Evolutionary conservation across 768 basidiomycete species (phyloP).

Genomic region (Suillus bovinus): DNA sequence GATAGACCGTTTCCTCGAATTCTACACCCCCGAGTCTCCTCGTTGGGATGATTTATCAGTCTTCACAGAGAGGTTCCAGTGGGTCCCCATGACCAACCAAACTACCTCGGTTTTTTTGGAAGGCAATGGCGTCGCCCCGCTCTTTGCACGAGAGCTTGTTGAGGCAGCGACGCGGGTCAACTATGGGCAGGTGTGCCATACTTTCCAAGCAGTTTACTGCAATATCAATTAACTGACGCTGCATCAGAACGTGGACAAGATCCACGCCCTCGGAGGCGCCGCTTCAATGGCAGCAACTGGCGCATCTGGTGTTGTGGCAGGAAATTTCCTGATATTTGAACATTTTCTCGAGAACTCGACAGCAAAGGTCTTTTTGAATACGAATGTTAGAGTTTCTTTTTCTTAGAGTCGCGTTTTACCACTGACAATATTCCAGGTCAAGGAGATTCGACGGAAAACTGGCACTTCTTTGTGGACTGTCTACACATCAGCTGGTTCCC

Average conservation of each 20-base stretch:
- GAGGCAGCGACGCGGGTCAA: slow-evolving; percentile 84
- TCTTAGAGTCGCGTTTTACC: background rate
- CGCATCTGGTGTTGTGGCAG: slow-evolving; percentile 67
- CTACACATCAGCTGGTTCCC: slow-evolving; percentile 44
- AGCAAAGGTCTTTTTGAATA: slow-evolving; percentile 71
- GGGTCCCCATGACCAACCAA: slow-evolving; percentile 48
- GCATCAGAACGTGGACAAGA: slow-evolving; percentile 57
- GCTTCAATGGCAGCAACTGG: slow-evolving; percentile 71
- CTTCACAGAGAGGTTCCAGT: slow-evolving; percentile 54
- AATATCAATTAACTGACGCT: slow-evolving; percentile 1
- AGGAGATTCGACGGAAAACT: slow-evolving; percentile 47
- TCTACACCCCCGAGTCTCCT: slow-evolving; percentile 57
- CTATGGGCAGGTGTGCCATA: slow-evolving; percentile 64
- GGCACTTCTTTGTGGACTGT: slow-evolving; percentile 54
- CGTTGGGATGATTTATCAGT: slow-evolving; percentile 64
- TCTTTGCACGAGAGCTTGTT: slow-evolving; percentile 71
- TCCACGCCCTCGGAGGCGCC: slow-evolving; percentile 78
- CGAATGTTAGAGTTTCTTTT: slow-evolving; percentile 46
- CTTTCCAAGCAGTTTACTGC: slow-evolving; percentile 1
- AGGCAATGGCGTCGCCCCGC: slow-evolving; percentile 50
- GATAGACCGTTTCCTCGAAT: slow-evolving; percentile 48
- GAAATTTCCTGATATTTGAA: slow-evolving; percentile 86
- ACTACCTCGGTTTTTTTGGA: slow-evolving; percentile 60
- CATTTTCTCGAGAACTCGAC: slow-evolving; percentile 69
- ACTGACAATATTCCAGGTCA: slow-evolving; percentile 42